phyloP scores from a whole-genome alignment of 345 rosid genomes.

The Citrus medica region DNA sequence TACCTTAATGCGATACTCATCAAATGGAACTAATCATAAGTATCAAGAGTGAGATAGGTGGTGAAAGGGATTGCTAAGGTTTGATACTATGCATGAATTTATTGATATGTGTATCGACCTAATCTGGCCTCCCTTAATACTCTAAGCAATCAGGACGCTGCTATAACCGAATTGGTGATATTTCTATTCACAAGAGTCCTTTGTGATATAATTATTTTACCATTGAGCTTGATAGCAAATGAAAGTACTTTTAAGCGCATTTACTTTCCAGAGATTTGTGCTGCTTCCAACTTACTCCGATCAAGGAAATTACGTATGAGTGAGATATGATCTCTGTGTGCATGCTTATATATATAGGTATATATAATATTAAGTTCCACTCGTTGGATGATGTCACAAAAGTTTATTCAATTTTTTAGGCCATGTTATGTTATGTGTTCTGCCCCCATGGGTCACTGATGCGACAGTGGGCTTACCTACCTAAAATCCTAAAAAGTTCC shows the following conservation, averaged over 20 bases:
- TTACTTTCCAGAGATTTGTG: neutral
- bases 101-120: no score
- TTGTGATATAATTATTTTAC: neutral
- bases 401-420: constrained; percentile 12
- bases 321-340: neutral
- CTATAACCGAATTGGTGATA: no score
- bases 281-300: constrained; percentile 11
- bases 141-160: no score
- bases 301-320: neutral
- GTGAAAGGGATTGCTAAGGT: no score
- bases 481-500: neutral
- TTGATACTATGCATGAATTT: no score
- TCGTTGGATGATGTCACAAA: neutral
- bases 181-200: neutral
- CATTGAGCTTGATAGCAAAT: neutral
- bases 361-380: no score
- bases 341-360: neutral
- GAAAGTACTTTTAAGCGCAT: neutral
- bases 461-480: neutral
- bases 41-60: no score
- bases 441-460: neutral
- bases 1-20: no score
- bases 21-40: no score
- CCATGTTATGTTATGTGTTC: neutral
- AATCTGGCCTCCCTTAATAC: no score